Base-by-base conservation (phyloP, 2,329 filamentous ascomycete genomes). In the Monilinia polystroma region DNA sequence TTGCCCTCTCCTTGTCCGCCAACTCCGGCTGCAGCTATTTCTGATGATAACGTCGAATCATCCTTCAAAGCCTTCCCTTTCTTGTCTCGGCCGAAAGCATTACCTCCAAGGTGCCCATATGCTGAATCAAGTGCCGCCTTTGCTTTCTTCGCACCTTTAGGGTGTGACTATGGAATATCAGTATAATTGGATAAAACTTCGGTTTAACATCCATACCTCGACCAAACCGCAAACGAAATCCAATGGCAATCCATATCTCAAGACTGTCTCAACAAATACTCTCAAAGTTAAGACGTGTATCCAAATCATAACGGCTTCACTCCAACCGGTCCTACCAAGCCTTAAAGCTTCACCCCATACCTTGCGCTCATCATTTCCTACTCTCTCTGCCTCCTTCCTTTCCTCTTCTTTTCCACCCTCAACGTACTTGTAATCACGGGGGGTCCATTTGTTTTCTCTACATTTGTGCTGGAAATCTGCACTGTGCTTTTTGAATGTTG, bases 211-310 rank as follows among this genome's bases (percentile, higher is more conserved):
- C 18, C 43, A 66, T 84, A 96, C 93, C 88, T 92, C 89, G 69
- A 98, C 82, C 72, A 97, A 80, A 20, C 89, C 92, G 72, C 90
- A 91, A 59, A 96, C 89, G 78, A 94, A 99, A 73, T 96, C 91
- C 70, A 97, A 80, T 58, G 95, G 95, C 73, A 99, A 79, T 38
- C 95, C 95, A 76, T 99, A 99, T 71, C 95, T 87, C 76, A 99
- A 82, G n/a, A 99, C 95, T 6, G 93, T 97, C 83, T 99, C 95
- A 26, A 99, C 95, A 79, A 98, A 99, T 26, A 98, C 93, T 64
- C 95, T 84, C 74, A 99, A 80, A 8, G 93, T 91, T 75, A 98
- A 83, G 38, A 97, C 90, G 76, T 99, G 95, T 60, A 96, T 85
- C 92, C 93, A 97, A 64, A 94, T 90, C 92, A 97, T 97, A 71